Conservation (phyloP, 148 eudicot species). For the Salicornia ramosissima region DNA sequence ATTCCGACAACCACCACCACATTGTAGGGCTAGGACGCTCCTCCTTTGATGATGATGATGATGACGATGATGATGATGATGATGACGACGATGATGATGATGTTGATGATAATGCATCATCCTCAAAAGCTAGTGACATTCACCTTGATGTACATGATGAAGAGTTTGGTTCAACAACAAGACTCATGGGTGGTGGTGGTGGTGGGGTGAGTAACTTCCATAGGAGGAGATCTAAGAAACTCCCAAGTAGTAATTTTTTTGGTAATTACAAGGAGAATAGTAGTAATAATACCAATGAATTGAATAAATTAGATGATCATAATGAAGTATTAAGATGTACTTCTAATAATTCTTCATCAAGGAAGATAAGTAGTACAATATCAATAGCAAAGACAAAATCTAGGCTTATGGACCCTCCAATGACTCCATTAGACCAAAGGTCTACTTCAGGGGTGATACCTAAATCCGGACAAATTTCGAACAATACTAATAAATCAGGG, state of each 20-base stretch:
- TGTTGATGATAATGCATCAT: neutral
- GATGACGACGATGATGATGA: constrained; percentile 14
- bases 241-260: no score
- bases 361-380: constrained; percentile 25
- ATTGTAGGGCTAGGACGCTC: neutral
- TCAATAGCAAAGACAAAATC: constrained; percentile 43
- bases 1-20: constrained; percentile 12
- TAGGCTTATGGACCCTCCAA: constrained; percentile 46
- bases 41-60: neutral
- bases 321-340: constrained; percentile 53
- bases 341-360: constrained; percentile 42
- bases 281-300: neutral
- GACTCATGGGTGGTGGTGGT: constrained; percentile 16
- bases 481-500: constrained; percentile 32
- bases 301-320: neutral
- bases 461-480: constrained; percentile 25
- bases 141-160: neutral
- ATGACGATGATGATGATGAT: constrained; percentile 6
- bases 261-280: neutral
- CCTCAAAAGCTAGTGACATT: neutral
- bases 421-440: constrained; percentile 16
- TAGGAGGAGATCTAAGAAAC: neutral
- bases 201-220: constrained; percentile 14
- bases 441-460: constrained; percentile 15
- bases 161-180: neutral